Evolutionary conservation across 2,329 filamentous ascomycete genomes (phyloP).

Genomic region (Hymenoscyphus fraxineus): DNA sequence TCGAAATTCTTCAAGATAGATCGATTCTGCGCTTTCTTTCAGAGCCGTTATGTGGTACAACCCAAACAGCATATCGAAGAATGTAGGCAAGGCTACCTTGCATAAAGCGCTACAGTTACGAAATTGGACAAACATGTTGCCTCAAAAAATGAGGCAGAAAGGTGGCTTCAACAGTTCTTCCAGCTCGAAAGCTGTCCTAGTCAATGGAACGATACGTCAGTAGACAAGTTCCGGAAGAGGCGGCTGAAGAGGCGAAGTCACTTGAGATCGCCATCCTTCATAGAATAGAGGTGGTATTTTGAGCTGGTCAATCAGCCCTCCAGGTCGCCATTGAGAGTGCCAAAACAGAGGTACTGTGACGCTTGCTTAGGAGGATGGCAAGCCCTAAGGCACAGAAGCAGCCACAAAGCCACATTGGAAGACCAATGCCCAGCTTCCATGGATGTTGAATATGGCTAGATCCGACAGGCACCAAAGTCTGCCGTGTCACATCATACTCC

Average conservation of each 20-base stretch:
- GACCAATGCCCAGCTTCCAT: neutral
- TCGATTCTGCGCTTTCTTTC: neutral
- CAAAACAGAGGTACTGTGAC: neutral
- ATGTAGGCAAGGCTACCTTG: neutral
- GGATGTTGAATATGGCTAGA: neutral
- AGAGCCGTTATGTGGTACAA: neutral
- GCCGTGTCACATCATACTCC: neutral
- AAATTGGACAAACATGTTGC: neutral
- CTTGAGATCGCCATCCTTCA: neutral
- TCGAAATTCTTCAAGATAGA: neutral
- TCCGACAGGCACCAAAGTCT: neutral
- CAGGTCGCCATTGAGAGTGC: neutral
- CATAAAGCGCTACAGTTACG: neutral
- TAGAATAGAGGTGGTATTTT: neutral
- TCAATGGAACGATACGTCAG: neutral
- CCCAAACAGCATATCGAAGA: neutral
- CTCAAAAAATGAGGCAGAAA: neutral
- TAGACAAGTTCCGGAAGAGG: neutral
- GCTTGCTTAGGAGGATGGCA: neutral
- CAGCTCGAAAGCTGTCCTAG: neutral
- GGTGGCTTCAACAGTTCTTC: neutral
- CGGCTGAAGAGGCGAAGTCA: conserved; percentile 1
- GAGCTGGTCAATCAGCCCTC: neutral
- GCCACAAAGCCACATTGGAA: conserved; percentile 2
- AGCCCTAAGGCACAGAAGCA: conserved; percentile 1